phyloP scores from a whole-genome alignment of 371 early-diverging fungal genomes.

The Actinomortierella wolfii region DNA sequence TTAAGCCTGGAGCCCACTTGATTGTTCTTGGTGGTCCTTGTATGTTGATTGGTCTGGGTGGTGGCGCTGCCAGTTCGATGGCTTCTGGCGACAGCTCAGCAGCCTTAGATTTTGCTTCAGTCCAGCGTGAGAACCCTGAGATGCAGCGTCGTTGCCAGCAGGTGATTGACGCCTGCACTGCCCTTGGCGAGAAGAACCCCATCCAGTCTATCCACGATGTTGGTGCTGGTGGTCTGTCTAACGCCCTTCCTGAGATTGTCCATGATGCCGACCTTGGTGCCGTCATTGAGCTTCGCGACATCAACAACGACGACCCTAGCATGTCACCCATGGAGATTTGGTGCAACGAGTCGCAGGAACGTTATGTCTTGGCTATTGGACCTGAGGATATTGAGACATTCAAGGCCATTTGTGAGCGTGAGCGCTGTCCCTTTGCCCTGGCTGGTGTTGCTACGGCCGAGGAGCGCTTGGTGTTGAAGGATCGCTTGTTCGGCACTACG shows the following conservation, averaged over 20 bases:
- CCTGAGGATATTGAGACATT: slow-evolving; percentile 72
- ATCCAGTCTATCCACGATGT: slow-evolving; percentile 96
- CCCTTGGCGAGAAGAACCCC: slow-evolving; percentile 79
- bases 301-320: slow-evolving; percentile 87
- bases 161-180: slow-evolving; percentile 93
- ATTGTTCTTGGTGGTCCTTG: slow-evolving; percentile 95
- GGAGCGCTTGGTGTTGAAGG: slow-evolving; percentile 80
- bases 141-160: slow-evolving; percentile 97
- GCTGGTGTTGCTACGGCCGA: slow-evolving; percentile 92
- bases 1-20: slow-evolving; percentile 81
- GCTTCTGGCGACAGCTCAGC: slow-evolving; percentile 86
- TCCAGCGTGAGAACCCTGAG: slow-evolving; percentile 97
- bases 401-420: slow-evolving; percentile 81
- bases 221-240: slow-evolving; percentile 97
- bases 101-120: slow-evolving; percentile 95
- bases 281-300: slow-evolving; percentile 83
- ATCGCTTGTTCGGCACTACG: slow-evolving; percentile 63
- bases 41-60: slow-evolving; percentile 98
- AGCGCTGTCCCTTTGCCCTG: slow-evolving; percentile 91
- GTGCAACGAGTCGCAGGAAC: slow-evolving; percentile 98
- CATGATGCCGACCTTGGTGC: slow-evolving; percentile 94
- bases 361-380: slow-evolving; percentile 90
- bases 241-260: slow-evolving; percentile 96
- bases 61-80: slow-evolving; percentile 97
- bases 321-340: slow-evolving; percentile 99